Conservation (phyloP, 2,329 filamentous ascomycete species). For the Orbilia brochopaga region DNA sequence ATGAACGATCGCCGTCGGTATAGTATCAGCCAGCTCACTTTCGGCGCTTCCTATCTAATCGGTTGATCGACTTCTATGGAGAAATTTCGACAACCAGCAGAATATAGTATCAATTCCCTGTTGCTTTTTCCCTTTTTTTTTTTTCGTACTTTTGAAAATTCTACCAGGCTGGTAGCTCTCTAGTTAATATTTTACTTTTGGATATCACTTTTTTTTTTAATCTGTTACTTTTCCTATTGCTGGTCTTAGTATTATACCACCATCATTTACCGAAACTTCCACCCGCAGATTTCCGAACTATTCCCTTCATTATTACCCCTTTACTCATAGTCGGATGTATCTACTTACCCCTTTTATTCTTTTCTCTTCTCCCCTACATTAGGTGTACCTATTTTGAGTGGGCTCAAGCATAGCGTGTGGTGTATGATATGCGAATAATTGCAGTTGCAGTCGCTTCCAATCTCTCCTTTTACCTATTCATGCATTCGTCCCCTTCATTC, state of each 20-base stretch:
- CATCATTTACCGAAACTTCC: not conserved
- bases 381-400: conserved; percentile 46
- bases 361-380: conserved; percentile 3
- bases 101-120: not conserved
- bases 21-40: not conserved
- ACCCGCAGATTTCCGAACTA: not conserved
- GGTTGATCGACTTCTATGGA: not conserved
- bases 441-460: conserved; percentile 49
- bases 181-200: not conserved
- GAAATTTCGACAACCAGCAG: not conserved
- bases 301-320: conserved; percentile 19
- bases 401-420: conserved; percentile 49
- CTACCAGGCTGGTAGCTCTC: not conserved
- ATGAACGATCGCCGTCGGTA: not conserved
- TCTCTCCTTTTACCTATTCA: conserved; percentile 5
- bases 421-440: conserved; percentile 50
- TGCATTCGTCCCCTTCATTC: conserved; percentile 22
- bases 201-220: not conserved
- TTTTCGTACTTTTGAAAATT: not conserved
- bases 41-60: not conserved
- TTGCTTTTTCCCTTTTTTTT: no score
- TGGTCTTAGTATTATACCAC: conserved; percentile 19
- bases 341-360: conserved; percentile 15
- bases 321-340: conserved; percentile 21
- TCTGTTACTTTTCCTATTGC: not conserved